A percentile compares a stretch with the other conserved stretches of the same genome.
These are phyloP conservation scores for Sodiomyces alkalinus DNA, from an alignment of 2,329 filamentous ascomycete genomes.

Conservation along the genomic window DNA sequence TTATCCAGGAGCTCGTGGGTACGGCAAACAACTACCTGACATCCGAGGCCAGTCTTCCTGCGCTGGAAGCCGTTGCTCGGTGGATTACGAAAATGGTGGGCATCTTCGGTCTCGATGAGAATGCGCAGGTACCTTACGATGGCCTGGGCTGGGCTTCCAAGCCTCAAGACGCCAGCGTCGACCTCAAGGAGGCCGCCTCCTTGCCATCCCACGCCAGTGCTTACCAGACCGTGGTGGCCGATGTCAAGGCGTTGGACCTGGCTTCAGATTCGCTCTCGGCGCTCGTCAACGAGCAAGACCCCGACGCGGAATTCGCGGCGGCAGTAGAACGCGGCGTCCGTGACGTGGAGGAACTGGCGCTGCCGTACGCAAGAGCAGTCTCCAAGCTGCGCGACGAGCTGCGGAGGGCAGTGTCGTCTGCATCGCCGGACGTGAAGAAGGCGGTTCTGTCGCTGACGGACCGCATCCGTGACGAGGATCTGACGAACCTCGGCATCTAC, in stretches of 20 bases:
- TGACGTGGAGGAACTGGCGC: constrained; percentile 35
- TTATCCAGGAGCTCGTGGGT: constrained; percentile 64
- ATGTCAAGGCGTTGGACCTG: constrained; percentile 32
- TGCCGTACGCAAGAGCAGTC: constrained; percentile 39
- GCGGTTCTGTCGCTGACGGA: constrained; percentile 66
- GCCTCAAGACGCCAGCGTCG: constrained; percentile 17
- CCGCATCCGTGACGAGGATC: constrained; percentile 61
- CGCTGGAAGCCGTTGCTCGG: constrained; percentile 43
- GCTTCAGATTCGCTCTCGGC: constrained; percentile 25
- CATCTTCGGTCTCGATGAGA: constrained; percentile 66
- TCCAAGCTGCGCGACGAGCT: constrained; percentile 48
- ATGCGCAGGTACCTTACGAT: constrained; percentile 36
- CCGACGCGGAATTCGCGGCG: constrained; percentile 29
- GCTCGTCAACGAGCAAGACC: constrained; percentile 26
- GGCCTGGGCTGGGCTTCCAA: constrained; percentile 40
- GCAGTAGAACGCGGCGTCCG: constrained; percentile 28
- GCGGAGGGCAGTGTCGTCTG: constrained; percentile 33
- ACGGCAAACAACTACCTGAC: constrained; percentile 52
- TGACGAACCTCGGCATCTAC: constrained; percentile 74
- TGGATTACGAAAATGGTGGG: constrained; percentile 77
- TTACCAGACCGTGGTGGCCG: constrained; percentile 27
- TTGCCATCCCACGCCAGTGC: constrained; percentile 30
- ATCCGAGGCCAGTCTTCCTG: constrained; percentile 26
- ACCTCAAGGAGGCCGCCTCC: constrained; percentile 11
- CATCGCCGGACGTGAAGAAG: constrained; percentile 41